phyloP scores from a whole-genome alignment of 2,329 filamentous ascomycete genomes.

The Tolypocladium cylindrosporum region DNA sequence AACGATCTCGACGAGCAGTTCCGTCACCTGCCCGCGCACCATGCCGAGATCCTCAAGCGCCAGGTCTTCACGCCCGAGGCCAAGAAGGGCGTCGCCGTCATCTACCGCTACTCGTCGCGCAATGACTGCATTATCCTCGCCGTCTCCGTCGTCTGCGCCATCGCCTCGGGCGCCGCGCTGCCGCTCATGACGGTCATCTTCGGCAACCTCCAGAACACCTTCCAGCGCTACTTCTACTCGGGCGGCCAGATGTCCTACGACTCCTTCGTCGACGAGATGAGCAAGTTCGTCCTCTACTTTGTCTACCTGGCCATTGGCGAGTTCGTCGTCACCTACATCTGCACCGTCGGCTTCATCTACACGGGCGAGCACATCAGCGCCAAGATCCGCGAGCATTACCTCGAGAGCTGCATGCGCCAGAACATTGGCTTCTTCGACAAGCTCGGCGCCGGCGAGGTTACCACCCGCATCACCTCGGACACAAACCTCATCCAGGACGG shows the following conservation, averaged over 20 bases:
- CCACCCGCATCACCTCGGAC: constrained; percentile 87
- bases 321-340: constrained; percentile 67
- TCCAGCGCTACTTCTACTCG: constrained; percentile 51
- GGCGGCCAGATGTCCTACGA: constrained; percentile 32
- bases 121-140: constrained; percentile 55
- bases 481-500: constrained; percentile 91
- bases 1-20: constrained; percentile 42
- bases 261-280: constrained; percentile 51
- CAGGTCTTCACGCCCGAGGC: constrained; percentile 58
- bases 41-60: constrained; percentile 55
- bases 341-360: constrained; percentile 85
- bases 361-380: constrained; percentile 69
- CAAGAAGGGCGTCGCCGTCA: constrained; percentile 51
- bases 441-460: constrained; percentile 84
- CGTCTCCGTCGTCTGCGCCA: constrained; percentile 52
- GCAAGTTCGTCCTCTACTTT: constrained; percentile 66
- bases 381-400: constrained; percentile 74
- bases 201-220: constrained; percentile 62
- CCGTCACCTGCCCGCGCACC: constrained; percentile 52
- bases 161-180: constrained; percentile 63
- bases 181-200: constrained; percentile 79
- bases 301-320: constrained; percentile 76
- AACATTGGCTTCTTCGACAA: constrained; percentile 94
- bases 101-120: constrained; percentile 62
- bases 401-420: constrained; percentile 73